Conservation (phyloP, 139 green algal species). For the Tetraselmis striata region DNA sequence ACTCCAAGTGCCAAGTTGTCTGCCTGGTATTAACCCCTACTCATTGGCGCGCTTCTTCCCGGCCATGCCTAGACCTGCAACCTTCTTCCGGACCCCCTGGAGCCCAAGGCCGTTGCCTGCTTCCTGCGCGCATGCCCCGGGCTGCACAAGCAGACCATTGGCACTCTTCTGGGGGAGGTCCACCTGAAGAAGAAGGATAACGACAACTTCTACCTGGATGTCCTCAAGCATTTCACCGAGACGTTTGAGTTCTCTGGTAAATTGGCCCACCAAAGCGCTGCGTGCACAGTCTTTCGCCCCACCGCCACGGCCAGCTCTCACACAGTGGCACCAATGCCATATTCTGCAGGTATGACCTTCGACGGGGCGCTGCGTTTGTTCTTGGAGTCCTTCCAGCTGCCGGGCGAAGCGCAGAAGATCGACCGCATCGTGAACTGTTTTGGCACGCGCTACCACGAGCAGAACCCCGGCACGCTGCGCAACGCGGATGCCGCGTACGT, state of each 20-base stretch:
- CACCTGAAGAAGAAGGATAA: too few species aligned
- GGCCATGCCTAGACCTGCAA: too few species aligned
- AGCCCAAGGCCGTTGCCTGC: constrained; percentile 47
- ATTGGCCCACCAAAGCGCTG: too few species aligned
- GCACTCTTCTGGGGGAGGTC: constrained; percentile 91
- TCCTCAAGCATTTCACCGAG: constrained; percentile 55
- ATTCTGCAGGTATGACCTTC: constrained; percentile 48
- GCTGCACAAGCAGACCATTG: constrained; percentile 79
- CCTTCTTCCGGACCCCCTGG: constrained; percentile 63
- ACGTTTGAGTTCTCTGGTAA: constrained; percentile 68
- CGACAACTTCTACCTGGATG: constrained; percentile 73
- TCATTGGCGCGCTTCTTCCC: constrained; percentile 23
- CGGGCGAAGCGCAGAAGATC: constrained; percentile 83
- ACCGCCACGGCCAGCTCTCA: too few species aligned
- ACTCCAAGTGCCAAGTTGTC: too few species aligned
- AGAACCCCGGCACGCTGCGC: too few species aligned
- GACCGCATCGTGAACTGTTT: constrained; percentile 67
- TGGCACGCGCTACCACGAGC: too few species aligned
- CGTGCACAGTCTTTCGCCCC: too few species aligned
- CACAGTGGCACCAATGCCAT: background rate
- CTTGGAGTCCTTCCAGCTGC: constrained; percentile 68
- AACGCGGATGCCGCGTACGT: constrained; percentile 69
- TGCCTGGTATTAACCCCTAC: too few species aligned
- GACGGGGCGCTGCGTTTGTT: constrained; percentile 69
- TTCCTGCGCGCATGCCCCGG: constrained; percentile 83